Evolutionary conservation across 164 flowering plant species (phyloP).

Genomic region (Vitis rupestris): DNA sequence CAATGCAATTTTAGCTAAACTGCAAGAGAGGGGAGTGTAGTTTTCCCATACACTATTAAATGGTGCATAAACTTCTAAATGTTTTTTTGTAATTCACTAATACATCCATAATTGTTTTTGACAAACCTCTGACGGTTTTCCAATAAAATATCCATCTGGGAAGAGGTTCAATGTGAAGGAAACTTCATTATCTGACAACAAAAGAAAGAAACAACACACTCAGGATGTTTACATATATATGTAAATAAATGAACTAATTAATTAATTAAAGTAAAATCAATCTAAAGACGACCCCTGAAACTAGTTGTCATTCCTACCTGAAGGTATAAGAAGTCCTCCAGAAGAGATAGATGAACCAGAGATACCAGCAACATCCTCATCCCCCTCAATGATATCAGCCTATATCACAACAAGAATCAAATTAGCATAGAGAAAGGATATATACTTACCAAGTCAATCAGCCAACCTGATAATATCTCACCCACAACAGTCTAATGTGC

Average conservation of each 20-base stretch:
- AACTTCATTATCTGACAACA: conserved; percentile 60
- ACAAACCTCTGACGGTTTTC: conserved; percentile 81
- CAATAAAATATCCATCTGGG: conserved; percentile 83
- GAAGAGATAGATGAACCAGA: conserved; percentile 35
- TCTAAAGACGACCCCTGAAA: background rate
- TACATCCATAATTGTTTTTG: background rate
- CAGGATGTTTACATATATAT: background rate
- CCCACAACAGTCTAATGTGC: background rate
- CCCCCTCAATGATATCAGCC: conserved; percentile 28
- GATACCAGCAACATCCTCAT: conserved; percentile 30
- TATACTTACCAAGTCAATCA: background rate
- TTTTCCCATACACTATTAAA: background rate
- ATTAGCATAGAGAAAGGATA: background rate
- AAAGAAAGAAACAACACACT: conserved; percentile 4
- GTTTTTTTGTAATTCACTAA: background rate
- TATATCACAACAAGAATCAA: conserved; percentile 10
- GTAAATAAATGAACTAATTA: background rate
- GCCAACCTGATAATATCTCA: background rate
- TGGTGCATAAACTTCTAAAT: background rate
- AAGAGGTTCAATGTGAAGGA: conserved; percentile 83
- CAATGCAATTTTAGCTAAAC: too few species aligned
- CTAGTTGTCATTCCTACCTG: conserved; percentile 15
- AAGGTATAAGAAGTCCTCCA: conserved; percentile 22
- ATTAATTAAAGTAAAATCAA: background rate
- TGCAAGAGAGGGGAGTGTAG: too few species aligned